Evolutionary conservation across 2,329 filamentous ascomycete genomes (phyloP).

Genomic region (Sphaerulina musiva): DNA sequence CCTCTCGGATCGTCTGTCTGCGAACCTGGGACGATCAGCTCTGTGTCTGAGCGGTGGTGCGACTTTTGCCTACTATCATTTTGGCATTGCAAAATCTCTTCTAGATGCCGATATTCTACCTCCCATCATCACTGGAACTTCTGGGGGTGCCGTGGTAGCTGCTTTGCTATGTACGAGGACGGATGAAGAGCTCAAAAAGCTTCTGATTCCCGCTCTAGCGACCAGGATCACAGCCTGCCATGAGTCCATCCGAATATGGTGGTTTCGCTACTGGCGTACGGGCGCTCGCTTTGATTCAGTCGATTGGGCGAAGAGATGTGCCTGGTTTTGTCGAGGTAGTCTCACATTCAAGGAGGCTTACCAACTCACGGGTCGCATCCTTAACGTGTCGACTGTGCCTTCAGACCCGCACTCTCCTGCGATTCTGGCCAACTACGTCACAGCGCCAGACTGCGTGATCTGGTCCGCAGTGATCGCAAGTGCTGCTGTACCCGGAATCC

Average conservation of each 20-base stretch:
- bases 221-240: conserved; percentile 76
- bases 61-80: conserved; percentile 93
- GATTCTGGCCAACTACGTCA: conserved; percentile 92
- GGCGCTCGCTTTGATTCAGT: conserved; percentile 90
- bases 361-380: conserved; percentile 82
- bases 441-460: conserved; percentile 91
- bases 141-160: conserved; percentile 84
- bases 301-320: conserved; percentile 77
- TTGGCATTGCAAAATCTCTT: conserved; percentile 83
- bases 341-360: conserved; percentile 95
- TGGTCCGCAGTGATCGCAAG: conserved; percentile 96
- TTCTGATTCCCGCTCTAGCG: conserved; percentile 83
- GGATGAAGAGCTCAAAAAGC: conserved; percentile 77
- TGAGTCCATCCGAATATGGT: conserved; percentile 70
- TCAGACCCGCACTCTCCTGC: conserved; percentile 89
- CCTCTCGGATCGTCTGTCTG: conserved; percentile 80
- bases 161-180: conserved; percentile 82
- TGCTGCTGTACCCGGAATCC: conserved; percentile 88
- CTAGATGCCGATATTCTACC: conserved; percentile 80
- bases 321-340: conserved; percentile 86
- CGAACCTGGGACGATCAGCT: conserved; percentile 87
- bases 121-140: conserved; percentile 93
- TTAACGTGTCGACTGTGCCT: conserved; percentile 94
- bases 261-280: conserved; percentile 80
- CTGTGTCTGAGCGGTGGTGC: conserved; percentile 90